Base-by-base conservation (phyloP, 495 filamentous ascomycete genomes). In the Aspergillus ellipticus region DNA sequence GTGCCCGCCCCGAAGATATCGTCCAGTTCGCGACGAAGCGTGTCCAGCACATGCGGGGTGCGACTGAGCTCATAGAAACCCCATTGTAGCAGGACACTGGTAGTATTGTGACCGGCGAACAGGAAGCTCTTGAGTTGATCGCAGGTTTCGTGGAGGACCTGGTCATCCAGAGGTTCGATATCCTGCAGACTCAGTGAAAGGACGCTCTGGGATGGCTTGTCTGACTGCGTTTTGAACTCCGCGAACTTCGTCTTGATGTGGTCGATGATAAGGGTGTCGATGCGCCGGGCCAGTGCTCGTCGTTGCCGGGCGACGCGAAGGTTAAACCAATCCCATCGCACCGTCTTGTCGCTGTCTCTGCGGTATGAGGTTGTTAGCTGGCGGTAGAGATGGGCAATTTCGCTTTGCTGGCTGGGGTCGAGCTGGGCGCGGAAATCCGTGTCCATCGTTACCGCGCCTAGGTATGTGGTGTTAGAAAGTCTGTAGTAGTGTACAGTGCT, bases 61-160 rank as follows among this genome's bases (percentile, higher is more conserved):
- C 68, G 63, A 0, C 73, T 72, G 13, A 87, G 73, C 45, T 81
- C 69, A 61, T 83, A 78, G 46, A 77, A 74, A 1, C 62, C 54
- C 60, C 67, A 70, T 49, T 66, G 59, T 15, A 79, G 41, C 0
- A 68, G 53, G 22, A 67, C 68, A 58, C 76, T 77, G 51, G 71
- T 73, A 20, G 71, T 69, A 45, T 73, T 68, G 49, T 68, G 66
- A n/a, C 67, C 66, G 9, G 60, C 64, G 35, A 79, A 64, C 24
- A 71, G 55, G 56, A 71, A 75, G 9, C 56, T 49, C n/a, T 59
- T 60, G 10, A 68, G 51, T 54, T 72, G 66, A 21, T 68, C 60
- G 45, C 58, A 57, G 2, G 42, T 61, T 26, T 54, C 42, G 1
- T 51, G 33, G 13, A 65, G 17, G 6, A 54, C 43, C 2, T 46